These are phyloP conservation scores for Silene conica DNA, from an alignment of 148 eudicot genomes.

Conservation along the genomic window DNA sequence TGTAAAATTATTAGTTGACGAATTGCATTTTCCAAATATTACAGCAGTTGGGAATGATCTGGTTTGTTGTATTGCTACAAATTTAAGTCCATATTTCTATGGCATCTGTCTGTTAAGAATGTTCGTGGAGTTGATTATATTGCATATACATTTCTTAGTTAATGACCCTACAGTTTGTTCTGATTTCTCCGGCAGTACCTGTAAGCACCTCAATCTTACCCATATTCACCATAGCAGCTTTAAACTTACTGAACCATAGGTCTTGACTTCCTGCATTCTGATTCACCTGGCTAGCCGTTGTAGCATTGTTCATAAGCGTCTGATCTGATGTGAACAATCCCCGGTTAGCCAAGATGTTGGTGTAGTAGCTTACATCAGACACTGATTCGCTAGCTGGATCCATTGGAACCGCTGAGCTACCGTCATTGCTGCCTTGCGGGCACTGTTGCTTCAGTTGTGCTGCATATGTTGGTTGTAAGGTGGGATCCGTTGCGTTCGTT, in stretches of 20 bases:
- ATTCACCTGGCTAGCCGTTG: constrained; percentile 33
- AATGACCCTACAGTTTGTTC: constrained; percentile 21
- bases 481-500: constrained; percentile 35
- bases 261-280: constrained; percentile 31
- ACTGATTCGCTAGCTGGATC: constrained; percentile 14
- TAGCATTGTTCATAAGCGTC: constrained; percentile 29
- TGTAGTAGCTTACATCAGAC: constrained; percentile 22
- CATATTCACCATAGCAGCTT: constrained; percentile 60
- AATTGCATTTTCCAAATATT: background rate
- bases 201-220: constrained; percentile 43
- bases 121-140: too few species aligned
- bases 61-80: constrained; percentile 2
- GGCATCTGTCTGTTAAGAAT: background rate
- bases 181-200: constrained; percentile 24
- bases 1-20: background rate
- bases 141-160: constrained; percentile 5
- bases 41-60: background rate
- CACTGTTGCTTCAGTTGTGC: constrained; percentile 40
- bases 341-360: constrained; percentile 2
- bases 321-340: constrained; percentile 31
- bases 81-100: background rate
- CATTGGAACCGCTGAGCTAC: constrained; percentile 32
- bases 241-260: constrained; percentile 42
- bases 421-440: constrained; percentile 36
- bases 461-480: constrained; percentile 38